Conservation (phyloP, 768 basidiomycete genomes). For the Serendipita indica region DNA sequence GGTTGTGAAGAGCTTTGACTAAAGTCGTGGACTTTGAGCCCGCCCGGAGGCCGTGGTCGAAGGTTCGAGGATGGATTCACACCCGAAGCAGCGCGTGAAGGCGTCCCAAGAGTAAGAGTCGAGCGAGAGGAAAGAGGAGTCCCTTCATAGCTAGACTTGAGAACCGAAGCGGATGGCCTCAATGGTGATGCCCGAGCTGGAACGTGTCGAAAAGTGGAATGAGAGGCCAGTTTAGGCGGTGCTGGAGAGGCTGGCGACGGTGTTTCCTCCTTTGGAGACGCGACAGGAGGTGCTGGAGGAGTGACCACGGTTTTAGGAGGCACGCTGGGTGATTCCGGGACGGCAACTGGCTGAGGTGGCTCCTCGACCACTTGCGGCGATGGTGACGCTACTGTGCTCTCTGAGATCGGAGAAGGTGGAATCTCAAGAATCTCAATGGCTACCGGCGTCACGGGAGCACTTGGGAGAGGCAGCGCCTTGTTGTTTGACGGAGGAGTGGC, state of each 20-base stretch:
- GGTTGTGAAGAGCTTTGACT: too few species aligned
- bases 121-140: constrained; percentile 8
- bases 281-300: background rate
- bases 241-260: background rate
- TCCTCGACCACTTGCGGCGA: constrained; percentile 4
- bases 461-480: background rate
- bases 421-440: background rate
- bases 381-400: background rate
- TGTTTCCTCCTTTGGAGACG: background rate
- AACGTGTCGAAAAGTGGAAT: constrained; percentile 5
- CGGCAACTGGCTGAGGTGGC: background rate
- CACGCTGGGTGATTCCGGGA: background rate
- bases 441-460: background rate
- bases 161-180: background rate
- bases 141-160: background rate
- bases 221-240: background rate
- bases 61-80: background rate
- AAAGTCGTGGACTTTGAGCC: background rate
- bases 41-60: constrained; percentile 8
- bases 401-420: constrained; percentile 2
- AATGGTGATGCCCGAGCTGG: constrained; percentile 5
- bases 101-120: background rate
- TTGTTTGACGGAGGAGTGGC: background rate
- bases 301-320: background rate
- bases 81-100: background rate